A percentile compares a stretch with the other conserved stretches of the same genome.
Evolutionary conservation across 208 protist species (phyloP).

Genomic region (Crithidia fasciculata): DNA sequence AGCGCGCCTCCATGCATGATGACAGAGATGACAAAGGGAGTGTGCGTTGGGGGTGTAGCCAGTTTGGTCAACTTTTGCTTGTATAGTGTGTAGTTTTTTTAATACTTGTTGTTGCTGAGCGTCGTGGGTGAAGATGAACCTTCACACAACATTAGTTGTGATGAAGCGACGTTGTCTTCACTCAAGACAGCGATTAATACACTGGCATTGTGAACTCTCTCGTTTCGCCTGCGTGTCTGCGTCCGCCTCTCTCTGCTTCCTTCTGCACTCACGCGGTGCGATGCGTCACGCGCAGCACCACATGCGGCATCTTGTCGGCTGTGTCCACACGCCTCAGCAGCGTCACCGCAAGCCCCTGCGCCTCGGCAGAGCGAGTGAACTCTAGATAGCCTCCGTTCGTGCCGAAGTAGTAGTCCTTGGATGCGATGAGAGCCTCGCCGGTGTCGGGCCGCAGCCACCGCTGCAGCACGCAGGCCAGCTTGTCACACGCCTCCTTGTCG

Average conservation of each 20-base stretch:
- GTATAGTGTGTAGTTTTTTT: too few species aligned
- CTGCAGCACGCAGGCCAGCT: constrained; percentile 64
- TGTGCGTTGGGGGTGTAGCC: too few species aligned
- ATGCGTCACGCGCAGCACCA: constrained; percentile 59
- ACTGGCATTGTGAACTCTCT: background rate
- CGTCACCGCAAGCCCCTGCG: constrained; percentile 40
- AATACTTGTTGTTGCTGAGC: too few species aligned
- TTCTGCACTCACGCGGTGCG: background rate
- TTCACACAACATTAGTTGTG: background rate
- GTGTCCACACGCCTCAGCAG: constrained; percentile 52
- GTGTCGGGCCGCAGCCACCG: constrained; percentile 57
- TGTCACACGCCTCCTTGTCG: constrained; percentile 78
- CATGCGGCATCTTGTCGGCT: constrained; percentile 66
- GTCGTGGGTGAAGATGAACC: background rate
- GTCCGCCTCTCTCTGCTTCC: background rate
- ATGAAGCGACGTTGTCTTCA: too few species aligned
- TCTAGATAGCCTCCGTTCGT: constrained; percentile 79
- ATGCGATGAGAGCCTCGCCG: constrained; percentile 72
- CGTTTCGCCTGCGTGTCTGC: too few species aligned
- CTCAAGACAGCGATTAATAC: background rate
- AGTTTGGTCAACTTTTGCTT: too few species aligned
- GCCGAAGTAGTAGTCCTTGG: constrained; percentile 92
- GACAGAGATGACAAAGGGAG: too few species aligned
- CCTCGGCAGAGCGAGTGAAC: constrained; percentile 43
- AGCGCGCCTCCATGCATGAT: too few species aligned